Base-by-base conservation (phyloP, 495 filamentous ascomycete species). In the Aspergillus coremiiformis region DNA sequence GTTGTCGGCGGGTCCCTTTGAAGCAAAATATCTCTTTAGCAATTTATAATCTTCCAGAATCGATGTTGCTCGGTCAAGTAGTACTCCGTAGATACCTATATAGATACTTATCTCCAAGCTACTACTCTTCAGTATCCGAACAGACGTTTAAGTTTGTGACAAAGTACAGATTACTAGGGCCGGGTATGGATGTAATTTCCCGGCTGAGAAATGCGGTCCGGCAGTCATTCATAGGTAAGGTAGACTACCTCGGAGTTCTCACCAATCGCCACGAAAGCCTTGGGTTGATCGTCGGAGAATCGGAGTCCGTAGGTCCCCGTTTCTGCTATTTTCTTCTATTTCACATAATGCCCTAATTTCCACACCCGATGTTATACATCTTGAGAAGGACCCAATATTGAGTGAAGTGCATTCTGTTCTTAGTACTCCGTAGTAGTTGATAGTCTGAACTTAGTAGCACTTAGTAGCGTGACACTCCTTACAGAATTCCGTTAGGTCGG, bases 111-210 rank as follows among this genome's bases (percentile, higher is more conserved):
- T 12, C 12, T 19, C 35, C 5, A 14, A 2, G 3, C 4, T 14
- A 41, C n/a, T n/a, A n/a, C n/a, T n/a, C n/a, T 19, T 7, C 7
- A 1, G 11, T 45, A 15, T 26, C 26, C 43, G n/a, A 19, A 17
- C 1, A 6, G 11, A 9, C 17, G n/a, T 7, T 41, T 2, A 14
- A n/a, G n/a, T 21, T 20, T 7, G 6, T 41, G n/a, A 41, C 37
- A 41, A 41, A 6, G 20, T 15, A 5, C n/a, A 7, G 6, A 17
- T 17, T 41, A 41, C 37, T 41, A 41, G 37, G 37, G 37, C 37
- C 37, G 17, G 17, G 37, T 41, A 41, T 9, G 50, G 50, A 46
- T 45, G 50, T 46, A 44, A 44, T 52, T 52, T 52, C 50, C 50
- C 41, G 50, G 39, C 29, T 17, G 12, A 52, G 50, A 29, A 35